phyloP scores from a whole-genome alignment of 345 rosid species.

The Atalantia buxifolia region DNA sequence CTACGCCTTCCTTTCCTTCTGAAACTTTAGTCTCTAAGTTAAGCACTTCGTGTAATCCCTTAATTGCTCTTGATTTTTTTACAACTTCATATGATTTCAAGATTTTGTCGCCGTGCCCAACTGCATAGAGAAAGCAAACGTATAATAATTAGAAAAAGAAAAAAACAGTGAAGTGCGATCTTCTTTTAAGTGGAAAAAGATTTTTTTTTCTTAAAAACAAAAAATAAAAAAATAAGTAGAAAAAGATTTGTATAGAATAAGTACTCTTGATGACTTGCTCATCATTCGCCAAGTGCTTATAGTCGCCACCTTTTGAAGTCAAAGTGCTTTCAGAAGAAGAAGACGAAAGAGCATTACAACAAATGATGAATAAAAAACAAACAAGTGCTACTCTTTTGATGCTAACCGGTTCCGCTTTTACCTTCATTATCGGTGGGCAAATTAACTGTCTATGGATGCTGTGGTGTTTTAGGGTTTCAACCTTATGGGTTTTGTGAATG shows the following conservation, averaged over 20 bases:
- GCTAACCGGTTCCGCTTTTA: background rate
- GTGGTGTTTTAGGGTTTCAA: background rate
- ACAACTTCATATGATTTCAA: background rate
- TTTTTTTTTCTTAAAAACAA: too few species aligned
- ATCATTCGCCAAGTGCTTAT: background rate
- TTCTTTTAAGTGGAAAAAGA: background rate
- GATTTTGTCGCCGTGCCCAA: background rate
- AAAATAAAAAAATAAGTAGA: background rate
- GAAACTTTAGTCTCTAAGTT: background rate
- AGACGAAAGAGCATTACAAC: slow-evolving; percentile 6
- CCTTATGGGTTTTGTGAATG: background rate
- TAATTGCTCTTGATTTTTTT: background rate
- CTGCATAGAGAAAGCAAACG: background rate
- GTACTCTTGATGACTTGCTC: background rate
- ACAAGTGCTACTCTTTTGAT: background rate
- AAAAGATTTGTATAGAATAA: background rate
- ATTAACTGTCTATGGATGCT: background rate
- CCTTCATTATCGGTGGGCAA: background rate
- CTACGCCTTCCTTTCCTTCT: background rate
- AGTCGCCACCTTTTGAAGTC: background rate
- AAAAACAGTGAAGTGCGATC: background rate
- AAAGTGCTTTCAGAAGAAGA: slow-evolving; percentile 7
- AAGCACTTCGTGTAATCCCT: background rate
- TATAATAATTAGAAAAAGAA: background rate
- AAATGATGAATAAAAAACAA: slow-evolving; percentile 2